Base-by-base conservation (phyloP, 768 basidiomycete genomes). In the Baorangia bicolor region DNA sequence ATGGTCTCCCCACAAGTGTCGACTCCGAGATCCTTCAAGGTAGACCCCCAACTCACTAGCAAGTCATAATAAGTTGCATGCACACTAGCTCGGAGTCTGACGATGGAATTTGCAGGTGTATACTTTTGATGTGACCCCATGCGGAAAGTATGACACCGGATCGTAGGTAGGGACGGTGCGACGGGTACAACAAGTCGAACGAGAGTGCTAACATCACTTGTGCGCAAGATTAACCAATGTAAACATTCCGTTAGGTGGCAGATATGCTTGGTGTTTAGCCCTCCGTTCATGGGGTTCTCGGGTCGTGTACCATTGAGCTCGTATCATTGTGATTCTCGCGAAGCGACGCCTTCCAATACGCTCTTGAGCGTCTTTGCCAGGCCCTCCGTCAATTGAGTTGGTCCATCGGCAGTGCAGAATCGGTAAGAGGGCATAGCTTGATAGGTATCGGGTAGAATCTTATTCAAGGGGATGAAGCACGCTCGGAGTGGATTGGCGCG, bases 381-480 rank as follows among this genome's bases (percentile, higher is more conserved):
- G 3, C 87, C 89, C 6, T 83, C 81, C 0, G 90, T 89, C 47
- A 93, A 78, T 55, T 83, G 81, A 2, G 79, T 77, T 0, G 88
- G 71, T 3, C 91, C 92, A 55, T 92, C 88, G 12, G 80, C 69
- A 1, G 92, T 93, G 70, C 87, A 91, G 18, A 92, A 56, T 20
- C 92, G 83, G 68, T 93, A 93, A 8, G 91, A 79, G 0, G 90
- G 90, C 91, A 93, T 92, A 6, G 87, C 78, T 64, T 88, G 83
- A 61, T 92, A 93, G 2, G 90, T 93, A 27, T 88, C 83, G 0
- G 84, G 65, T 11, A 80, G 64, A 31, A 90, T 86, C 88, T 89
- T 61, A 4, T 30, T 33, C n/a, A 37, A 42, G 16, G 4, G 34
- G 9, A 39, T 18, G 37, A 35, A 53, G 16, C 30, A 35, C 6